These are phyloP conservation scores for Uronychia binucleata DNA, from an alignment of 73 alveolate genomes.

Conservation along the genomic window DNA sequence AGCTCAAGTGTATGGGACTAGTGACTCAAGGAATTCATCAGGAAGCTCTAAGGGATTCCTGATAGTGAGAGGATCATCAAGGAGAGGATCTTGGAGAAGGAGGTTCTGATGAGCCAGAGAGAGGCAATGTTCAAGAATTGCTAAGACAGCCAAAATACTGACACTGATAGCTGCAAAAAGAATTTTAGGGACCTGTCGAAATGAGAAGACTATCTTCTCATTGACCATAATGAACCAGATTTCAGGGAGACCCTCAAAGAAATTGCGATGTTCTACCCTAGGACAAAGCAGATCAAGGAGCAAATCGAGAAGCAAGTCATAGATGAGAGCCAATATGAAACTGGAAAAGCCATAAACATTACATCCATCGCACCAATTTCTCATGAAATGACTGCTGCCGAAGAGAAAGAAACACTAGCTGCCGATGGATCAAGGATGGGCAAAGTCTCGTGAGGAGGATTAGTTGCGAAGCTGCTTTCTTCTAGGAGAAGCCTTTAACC, in stretches of 20 bases:
- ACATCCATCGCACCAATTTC: too few relatives aligned
- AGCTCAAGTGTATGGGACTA: not conserved
- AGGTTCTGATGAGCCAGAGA: not conserved
- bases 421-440: too few relatives aligned
- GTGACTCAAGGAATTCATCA: slow-evolving; percentile 19
- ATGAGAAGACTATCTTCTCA: not conserved
- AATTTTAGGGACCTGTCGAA: not conserved
- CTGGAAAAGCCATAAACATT: too few relatives aligned
- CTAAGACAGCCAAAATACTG: not conserved
- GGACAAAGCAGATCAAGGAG: not conserved
- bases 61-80: slow-evolving; percentile 33
- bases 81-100: slow-evolving; percentile 16
- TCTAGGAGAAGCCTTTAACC: too few relatives aligned
- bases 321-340: too few relatives aligned
- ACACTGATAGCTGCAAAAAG: too few relatives aligned
- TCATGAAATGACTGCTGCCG: too few relatives aligned
- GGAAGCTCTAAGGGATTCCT: slow-evolving; percentile 9
- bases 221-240: slow-evolving; percentile 5
- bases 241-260: slow-evolving; percentile 44
- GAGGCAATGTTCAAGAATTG: not conserved
- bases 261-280: slow-evolving; percentile 2
- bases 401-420: too few relatives aligned
- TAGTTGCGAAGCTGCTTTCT: too few relatives aligned
- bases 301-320: not conserved
- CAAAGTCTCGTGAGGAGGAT: too few relatives aligned